Evolutionary conservation across 1,284 basidiomycete genomes (phyloP).

Genomic region (Phaffia rhodozyma): DNA sequence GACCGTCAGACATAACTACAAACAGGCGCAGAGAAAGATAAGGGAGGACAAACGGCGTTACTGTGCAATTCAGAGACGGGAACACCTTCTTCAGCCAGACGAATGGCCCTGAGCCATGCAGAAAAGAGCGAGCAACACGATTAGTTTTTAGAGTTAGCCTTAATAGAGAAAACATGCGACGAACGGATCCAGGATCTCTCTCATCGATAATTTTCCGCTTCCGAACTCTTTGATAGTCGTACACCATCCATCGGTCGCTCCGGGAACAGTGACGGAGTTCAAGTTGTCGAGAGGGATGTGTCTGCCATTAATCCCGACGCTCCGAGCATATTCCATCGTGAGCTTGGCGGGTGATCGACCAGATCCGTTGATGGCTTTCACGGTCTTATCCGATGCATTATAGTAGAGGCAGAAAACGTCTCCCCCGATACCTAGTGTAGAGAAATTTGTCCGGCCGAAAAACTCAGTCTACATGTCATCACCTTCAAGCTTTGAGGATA

Average conservation of each 20-base stretch:
- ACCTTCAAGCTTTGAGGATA: slow-evolving; percentile 7
- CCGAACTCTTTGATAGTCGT: slow-evolving; percentile 77
- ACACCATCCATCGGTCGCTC: slow-evolving; percentile 83
- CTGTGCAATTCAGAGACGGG: slow-evolving; percentile 70
- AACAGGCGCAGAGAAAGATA: not conserved
- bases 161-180: slow-evolving; percentile 22
- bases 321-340: slow-evolving; percentile 57
- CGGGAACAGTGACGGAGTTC: slow-evolving; percentile 86
- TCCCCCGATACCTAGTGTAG: slow-evolving; percentile 39
- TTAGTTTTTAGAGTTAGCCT: slow-evolving; percentile 26
- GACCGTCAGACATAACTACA: slow-evolving; percentile 8
- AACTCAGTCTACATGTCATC: not conserved
- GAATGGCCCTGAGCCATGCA: slow-evolving; percentile 43
- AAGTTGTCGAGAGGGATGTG: slow-evolving; percentile 44
- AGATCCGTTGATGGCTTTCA: slow-evolving; percentile 52
- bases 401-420: slow-evolving; percentile 91
- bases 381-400: slow-evolving; percentile 61
- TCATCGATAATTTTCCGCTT: slow-evolving; percentile 61
- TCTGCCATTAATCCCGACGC: slow-evolving; percentile 54
- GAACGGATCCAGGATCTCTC: slow-evolving; percentile 70
- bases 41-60: slow-evolving; percentile 39
- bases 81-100: slow-evolving; percentile 69
- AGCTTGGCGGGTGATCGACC: slow-evolving; percentile 73
- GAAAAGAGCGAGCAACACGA: not conserved
- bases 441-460: too few relatives aligned